A percentile compares a stretch with the other conserved stretches of the same genome.
phyloP scores from a whole-genome alignment of 2,329 filamentous ascomycete species.

The Beauveria pseudobassiana region DNA sequence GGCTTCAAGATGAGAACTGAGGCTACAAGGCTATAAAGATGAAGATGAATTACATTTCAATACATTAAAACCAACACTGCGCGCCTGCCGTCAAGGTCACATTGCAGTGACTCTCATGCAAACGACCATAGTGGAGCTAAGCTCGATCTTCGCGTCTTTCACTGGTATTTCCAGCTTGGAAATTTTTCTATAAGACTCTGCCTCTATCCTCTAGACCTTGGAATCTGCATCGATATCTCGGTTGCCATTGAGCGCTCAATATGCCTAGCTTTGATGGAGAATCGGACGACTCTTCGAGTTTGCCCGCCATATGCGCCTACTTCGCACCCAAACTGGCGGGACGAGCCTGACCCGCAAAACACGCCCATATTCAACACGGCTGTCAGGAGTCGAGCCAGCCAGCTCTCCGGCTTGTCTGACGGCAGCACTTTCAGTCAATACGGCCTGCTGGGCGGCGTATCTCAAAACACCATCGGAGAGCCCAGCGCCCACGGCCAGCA shows the following conservation, averaged over 20 bases:
- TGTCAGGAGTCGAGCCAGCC: slow-evolving; percentile 13
- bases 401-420: background rate
- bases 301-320: slow-evolving; percentile 4
- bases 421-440: slow-evolving; percentile 22
- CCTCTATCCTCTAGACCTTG: background rate
- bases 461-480: background rate
- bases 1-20: too few species aligned
- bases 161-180: background rate
- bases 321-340: background rate
- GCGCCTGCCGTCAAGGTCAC: too few species aligned
- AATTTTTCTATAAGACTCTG: background rate
- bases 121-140: too few species aligned
- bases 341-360: slow-evolving; percentile 16
- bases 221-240: background rate
- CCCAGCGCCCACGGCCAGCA: background rate
- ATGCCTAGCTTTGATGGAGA: background rate
- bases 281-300: background rate
- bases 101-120: too few species aligned
- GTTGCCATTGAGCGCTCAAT: background rate
- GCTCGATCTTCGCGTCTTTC: background rate
- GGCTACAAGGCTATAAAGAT: too few species aligned
- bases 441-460: slow-evolving; percentile 13
- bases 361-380: slow-evolving; percentile 25
- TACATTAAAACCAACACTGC: too few species aligned
- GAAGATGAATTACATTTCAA: too few species aligned